Evolutionary conservation across 2,329 filamentous ascomycete genomes (phyloP), one percentile per base, ranked within the genome.

Genomic region (Penicillium paneum): DNA sequence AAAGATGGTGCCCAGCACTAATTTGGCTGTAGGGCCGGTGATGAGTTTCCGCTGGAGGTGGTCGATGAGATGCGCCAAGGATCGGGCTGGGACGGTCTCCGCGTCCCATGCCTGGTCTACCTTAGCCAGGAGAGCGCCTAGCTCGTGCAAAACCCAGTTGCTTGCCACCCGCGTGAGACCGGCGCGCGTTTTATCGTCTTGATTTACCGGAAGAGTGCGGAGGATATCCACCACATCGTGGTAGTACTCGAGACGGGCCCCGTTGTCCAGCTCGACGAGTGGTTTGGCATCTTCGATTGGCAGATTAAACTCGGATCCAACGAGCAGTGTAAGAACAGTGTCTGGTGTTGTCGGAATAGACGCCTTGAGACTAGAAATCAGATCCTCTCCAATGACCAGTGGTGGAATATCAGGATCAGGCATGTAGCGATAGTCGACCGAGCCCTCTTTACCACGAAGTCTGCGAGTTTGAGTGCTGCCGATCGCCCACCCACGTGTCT

Each of bases 351-450:
- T 78, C 5, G 90, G 89, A 55, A 96, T 75, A 0, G 81, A 87
- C 0, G 73, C 63, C 19, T 73, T 75, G 13, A 97, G 78, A 59
- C 86, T 79, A 5, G 79, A 67, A 5, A 97, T 77, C 0, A 97
- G 78, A 54, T 89, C 85, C 56, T 76, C 68, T 8, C 85, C 86
- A 56, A 99, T 88, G 2, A 91, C 70, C 1, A 99, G 79, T 1
- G 94, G 91, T 0, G 84, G 82, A 13, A 99, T 80, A 69, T 99
- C 94, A 5, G 94, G 90, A 70, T 99, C 94, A 0, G 94, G 93
- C 93, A 99, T 97, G 70, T 99, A 99, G 39, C 94, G 83, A 73
- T 99, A 99, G 72, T 99, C 94, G 6, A 97, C 91, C 68, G 96
- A 93, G 44, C 94, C 94, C 72, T 97, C 94, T 72, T 99, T 99